Evolutionary conservation across 345 rosid species (phyloP), one percentile per base, ranked within the genome.

Genomic region (Corchorus olitorius): DNA sequence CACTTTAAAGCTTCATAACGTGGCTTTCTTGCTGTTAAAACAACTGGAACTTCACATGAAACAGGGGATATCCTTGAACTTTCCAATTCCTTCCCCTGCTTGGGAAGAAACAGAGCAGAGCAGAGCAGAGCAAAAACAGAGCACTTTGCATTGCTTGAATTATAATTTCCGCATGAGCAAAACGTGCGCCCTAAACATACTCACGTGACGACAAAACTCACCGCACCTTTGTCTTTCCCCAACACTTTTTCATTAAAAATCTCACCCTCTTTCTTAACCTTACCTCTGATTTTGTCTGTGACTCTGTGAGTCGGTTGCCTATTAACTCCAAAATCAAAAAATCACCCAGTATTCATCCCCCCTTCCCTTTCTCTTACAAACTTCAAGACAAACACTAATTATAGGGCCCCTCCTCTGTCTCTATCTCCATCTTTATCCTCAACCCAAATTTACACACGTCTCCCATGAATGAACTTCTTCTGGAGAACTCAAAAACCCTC

Each of bases 281-380:
- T 34, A 6, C 58, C 50, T 19, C 62, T 20, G 53, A 8, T 41
- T 45, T 65, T 71, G 74, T 76, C 37, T 67, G 12, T 16, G n/a
- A n/a, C n/a, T n/a, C 16, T 27, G 27, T 27, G 5, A 22, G 68
- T 73, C 69, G 75, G 65, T 70, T 58, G 81, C 37, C 39, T 65
- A n/a, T 78, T 8, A 17, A 65, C 10, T 3, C 20, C 49, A 17
- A 65, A 27, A 27, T 27, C 27, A 27, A 55, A 61, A 61, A 11
- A 14, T 65, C 61, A 46, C 63, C 54, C 54, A 34, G 7, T 1
- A 6, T 66, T 73, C 74, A 73, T 65, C 77, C 73, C 68, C 77
- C 1, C 68, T 48, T 65, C 3, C 59, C 66, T 59, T 49, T 45
- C 37, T 22, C 41, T 78, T 35, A 5, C 77, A 56, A 49, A 58